Evolutionary conservation across 805 yeast species (phyloP).

Genomic region (Vanderwaltozyma verrucispora): DNA sequence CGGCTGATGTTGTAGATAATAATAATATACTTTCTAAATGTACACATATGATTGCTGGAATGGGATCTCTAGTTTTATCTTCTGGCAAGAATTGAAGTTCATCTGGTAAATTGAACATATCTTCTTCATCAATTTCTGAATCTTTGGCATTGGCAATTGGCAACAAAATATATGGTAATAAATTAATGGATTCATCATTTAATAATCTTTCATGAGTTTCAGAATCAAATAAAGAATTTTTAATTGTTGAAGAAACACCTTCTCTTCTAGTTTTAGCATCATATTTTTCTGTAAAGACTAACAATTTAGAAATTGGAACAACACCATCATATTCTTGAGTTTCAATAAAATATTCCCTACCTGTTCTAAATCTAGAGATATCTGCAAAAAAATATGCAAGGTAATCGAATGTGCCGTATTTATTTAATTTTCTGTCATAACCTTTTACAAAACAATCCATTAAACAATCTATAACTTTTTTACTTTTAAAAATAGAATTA

Average conservation of each 20-base stretch:
- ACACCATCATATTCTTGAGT: conserved; percentile 64
- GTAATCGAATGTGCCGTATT: conserved; percentile 68
- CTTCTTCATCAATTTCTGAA: conserved; percentile 67
- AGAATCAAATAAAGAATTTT: conserved; percentile 77
- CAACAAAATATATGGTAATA: conserved; percentile 70
- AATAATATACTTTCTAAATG: conserved; percentile 75
- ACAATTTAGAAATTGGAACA: conserved; percentile 69
- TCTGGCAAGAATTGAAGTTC: conserved; percentile 71
- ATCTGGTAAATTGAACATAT: conserved; percentile 78
- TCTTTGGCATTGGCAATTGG: conserved; percentile 74
- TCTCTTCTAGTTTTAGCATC: conserved; percentile 74
- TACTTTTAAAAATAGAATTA: conserved; percentile 45
- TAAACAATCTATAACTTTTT: conserved; percentile 59
- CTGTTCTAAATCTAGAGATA: conserved; percentile 60
- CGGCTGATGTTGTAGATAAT: conserved; percentile 61
- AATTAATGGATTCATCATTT: conserved; percentile 51
- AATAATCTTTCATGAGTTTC: conserved; percentile 53
- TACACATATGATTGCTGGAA: conserved; percentile 48
- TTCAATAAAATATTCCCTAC: conserved; percentile 69
- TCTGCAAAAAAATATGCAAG: conserved; percentile 85
- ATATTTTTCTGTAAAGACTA: conserved; percentile 74
- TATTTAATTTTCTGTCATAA: conserved; percentile 57
- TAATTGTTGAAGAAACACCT: conserved; percentile 88
- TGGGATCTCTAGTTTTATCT: conserved; percentile 70
- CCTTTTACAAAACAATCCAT: conserved; percentile 89